These are phyloP conservation scores for Septoria petroselini DNA, from an alignment of 2,329 filamentous ascomycete genomes.

Conservation along the genomic window DNA sequence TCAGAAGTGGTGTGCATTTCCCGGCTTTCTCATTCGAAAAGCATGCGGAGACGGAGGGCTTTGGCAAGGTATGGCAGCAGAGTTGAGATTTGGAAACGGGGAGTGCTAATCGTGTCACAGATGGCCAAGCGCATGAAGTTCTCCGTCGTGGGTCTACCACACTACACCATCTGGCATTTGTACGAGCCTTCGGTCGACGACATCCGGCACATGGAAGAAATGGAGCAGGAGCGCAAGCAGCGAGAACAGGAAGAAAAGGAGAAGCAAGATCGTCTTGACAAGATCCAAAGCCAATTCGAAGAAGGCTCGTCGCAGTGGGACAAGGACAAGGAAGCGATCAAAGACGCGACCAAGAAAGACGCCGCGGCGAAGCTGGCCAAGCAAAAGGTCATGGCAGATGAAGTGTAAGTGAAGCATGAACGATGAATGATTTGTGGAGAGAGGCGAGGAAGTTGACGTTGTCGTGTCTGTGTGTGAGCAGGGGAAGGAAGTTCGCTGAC, in stretches of 20 bases:
- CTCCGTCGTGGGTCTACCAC: conserved; percentile 89
- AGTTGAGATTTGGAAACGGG: not conserved
- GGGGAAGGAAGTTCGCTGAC: conserved; percentile 30
- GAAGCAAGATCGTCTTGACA: conserved; percentile 68
- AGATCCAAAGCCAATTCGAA: conserved; percentile 76
- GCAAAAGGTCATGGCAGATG: conserved; percentile 19
- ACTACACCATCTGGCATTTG: conserved; percentile 99
- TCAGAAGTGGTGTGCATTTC: conserved; percentile 92
- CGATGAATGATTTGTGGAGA: conserved; percentile 8
- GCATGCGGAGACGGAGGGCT: conserved; percentile 96
- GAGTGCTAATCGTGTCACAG: conserved; percentile 46
- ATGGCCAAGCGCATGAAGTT: conserved; percentile 97
- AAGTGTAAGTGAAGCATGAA: conserved; percentile 26
- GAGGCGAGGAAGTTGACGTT: conserved; percentile 12
- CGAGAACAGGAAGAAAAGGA: conserved; percentile 77
- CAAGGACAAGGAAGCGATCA: conserved; percentile 78
- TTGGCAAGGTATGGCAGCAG: conserved; percentile 73
- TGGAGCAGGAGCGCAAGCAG: conserved; percentile 81
- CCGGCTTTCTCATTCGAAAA: conserved; percentile 98
- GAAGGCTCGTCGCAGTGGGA: conserved; percentile 80
- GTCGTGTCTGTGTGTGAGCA: conserved; percentile 16
- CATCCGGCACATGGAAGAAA: conserved; percentile 96
- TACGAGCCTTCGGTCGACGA: conserved; percentile 99
- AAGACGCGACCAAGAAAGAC: conserved; percentile 61
- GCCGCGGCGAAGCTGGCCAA: conserved; percentile 39